Conservation (phyloP, 108 stramenopile genomes). For the Craspedostauros australis region DNA sequence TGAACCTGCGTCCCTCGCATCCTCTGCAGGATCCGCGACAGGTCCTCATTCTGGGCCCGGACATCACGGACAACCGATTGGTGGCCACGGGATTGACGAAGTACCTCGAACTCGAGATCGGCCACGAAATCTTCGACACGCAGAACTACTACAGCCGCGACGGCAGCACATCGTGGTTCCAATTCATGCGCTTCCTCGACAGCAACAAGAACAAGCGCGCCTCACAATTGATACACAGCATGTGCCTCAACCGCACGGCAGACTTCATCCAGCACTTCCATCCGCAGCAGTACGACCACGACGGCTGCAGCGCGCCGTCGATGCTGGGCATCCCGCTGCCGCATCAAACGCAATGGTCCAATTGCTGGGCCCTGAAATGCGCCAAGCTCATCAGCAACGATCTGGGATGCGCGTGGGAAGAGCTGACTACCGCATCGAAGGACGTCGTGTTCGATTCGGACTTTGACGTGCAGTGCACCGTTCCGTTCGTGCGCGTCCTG, state of each 20-base stretch:
- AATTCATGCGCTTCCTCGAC: conserved; percentile 18
- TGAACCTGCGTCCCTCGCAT: conserved; percentile 32
- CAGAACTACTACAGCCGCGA: conserved; percentile 20
- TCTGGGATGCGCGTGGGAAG: conserved; percentile 38
- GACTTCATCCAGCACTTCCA: conserved; percentile 26
- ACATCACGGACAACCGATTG: conserved; percentile 13
- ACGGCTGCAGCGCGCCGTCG: no score
- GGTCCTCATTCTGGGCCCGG: conserved; percentile 45
- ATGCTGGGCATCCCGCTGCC: no score
- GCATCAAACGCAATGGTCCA: conserved; percentile 17
- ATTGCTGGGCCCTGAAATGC: conserved; percentile 47
- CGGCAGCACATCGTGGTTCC: conserved; percentile 27
- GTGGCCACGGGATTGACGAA: conserved; percentile 10
- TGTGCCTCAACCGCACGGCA: conserved; percentile 18
- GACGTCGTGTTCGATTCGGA: no score
- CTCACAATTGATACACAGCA: conserved; percentile 19
- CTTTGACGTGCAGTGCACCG: conserved; percentile 2
- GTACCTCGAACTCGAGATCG: conserved; percentile 17
- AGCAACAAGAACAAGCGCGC: neutral
- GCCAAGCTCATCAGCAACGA: conserved; percentile 19
- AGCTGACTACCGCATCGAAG: no score
- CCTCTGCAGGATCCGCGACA: conserved; percentile 30
- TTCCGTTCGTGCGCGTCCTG: conserved; percentile 11
- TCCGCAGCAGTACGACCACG: conserved; percentile 35
- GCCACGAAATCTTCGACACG: conserved; percentile 14